A percentile compares a stretch with the other conserved stretches of the same genome.
Conservation (phyloP, 805 yeast species). For the Yueomyces sp. region DNA sequence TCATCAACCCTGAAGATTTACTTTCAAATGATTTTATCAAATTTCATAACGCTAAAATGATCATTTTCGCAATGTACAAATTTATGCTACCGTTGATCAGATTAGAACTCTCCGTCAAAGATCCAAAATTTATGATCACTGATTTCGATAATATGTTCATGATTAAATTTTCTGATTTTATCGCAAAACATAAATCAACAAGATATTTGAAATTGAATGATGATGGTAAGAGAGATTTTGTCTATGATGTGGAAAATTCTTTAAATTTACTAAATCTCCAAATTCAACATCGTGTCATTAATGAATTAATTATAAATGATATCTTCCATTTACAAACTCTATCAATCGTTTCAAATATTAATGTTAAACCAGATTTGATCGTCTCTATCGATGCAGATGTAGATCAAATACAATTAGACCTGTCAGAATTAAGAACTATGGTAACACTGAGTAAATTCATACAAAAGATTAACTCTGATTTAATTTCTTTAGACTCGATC, state of each 20-base stretch:
- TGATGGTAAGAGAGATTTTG: slow-evolving; percentile 3
- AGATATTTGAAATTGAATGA: slow-evolving; percentile 5
- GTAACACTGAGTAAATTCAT: slow-evolving; percentile 14
- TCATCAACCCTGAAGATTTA: slow-evolving; percentile 4
- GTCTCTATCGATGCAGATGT: slow-evolving; percentile 10
- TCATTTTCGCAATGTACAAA: slow-evolving; percentile 5
- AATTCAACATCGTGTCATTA: slow-evolving; percentile 11
- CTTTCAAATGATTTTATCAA: neutral
- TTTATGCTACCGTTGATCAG: slow-evolving; percentile 24
- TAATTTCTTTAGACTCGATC: slow-evolving; percentile 7
- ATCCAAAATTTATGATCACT: slow-evolving; percentile 21
- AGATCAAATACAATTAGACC: slow-evolving; percentile 13
- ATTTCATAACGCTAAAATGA: slow-evolving; percentile 4
- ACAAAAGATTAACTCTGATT: neutral
- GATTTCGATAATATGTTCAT: slow-evolving; percentile 10
- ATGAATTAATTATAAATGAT: slow-evolving; percentile 6
- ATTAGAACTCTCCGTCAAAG: slow-evolving; percentile 27
- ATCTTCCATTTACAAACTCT: slow-evolving; percentile 13
- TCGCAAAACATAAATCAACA: slow-evolving; percentile 11
- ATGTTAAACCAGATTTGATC: slow-evolving; percentile 13
- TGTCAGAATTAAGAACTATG: slow-evolving; percentile 20
- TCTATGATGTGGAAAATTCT: slow-evolving; percentile 9
- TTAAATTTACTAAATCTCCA: slow-evolving; percentile 14
- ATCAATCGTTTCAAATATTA: slow-evolving; percentile 10
- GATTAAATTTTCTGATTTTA: slow-evolving; percentile 19